A percentile compares a stretch with the other conserved stretches of the same genome.
Conservation (phyloP, 2,329 filamentous ascomycete genomes). For the Fusarium napiforme region DNA sequence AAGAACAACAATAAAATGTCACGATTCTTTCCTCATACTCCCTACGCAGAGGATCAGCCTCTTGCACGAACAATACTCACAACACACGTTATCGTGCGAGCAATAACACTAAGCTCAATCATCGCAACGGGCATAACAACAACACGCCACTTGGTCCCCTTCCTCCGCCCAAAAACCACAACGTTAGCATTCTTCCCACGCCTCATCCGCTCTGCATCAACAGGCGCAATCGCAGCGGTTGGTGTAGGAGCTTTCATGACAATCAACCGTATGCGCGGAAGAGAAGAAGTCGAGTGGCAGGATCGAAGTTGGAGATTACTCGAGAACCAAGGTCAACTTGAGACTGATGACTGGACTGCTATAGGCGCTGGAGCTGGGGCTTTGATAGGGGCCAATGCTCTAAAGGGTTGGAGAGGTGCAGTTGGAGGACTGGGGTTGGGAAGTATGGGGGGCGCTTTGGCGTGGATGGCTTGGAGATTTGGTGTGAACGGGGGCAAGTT, state of each 20-base stretch:
- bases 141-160: conserved; percentile 46
- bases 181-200: conserved; percentile 46
- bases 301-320: conserved; percentile 71
- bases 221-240: conserved; percentile 57
- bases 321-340: conserved; percentile 66
- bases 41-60: conserved; percentile 73
- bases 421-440: conserved; percentile 60
- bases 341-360: conserved; percentile 66
- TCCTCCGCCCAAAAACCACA: conserved; percentile 45
- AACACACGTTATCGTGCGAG: conserved; percentile 68
- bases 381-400: conserved; percentile 47
- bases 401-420: conserved; percentile 51
- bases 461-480: conserved; percentile 62
- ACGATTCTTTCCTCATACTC: conserved; percentile 63
- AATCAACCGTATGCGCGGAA: conserved; percentile 62
- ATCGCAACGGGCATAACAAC: conserved; percentile 56
- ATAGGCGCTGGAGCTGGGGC: conserved; percentile 54
- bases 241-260: conserved; percentile 58
- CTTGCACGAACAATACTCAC: conserved; percentile 65
- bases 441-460: conserved; percentile 60
- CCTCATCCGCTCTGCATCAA: conserved; percentile 59
- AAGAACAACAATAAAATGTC: conserved; percentile 54
- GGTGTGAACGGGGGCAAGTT: conserved; percentile 58
- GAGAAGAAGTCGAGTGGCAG: conserved; percentile 70
- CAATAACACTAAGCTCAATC: conserved; percentile 63